phyloP scores from a whole-genome alignment of 2,329 filamentous ascomycete species.

The Aspergillus floridensis region DNA sequence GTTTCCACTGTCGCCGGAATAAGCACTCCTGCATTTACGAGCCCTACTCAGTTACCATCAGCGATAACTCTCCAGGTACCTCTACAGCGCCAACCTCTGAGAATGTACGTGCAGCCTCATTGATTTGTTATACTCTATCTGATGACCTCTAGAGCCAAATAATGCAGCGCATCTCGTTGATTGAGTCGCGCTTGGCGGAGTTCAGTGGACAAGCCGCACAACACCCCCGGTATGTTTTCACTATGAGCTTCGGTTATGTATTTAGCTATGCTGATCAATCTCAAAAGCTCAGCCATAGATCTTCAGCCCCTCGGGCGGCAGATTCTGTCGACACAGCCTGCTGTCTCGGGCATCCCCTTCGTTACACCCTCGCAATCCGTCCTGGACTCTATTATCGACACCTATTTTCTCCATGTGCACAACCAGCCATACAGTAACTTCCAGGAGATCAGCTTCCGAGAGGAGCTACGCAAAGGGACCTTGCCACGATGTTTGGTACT shows the following conservation, averaged over 20 bases:
- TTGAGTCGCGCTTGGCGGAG: conserved; percentile 25
- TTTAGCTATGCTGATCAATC: no score
- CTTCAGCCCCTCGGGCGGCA: no score
- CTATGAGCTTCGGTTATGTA: no score
- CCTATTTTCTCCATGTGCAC: conserved; percentile 36
- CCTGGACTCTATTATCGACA: conserved; percentile 21
- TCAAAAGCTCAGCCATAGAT: no score
- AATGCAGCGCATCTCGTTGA: conserved; percentile 20
- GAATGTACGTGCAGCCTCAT: no score
- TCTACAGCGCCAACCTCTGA: no score
- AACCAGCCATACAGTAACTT: conserved; percentile 42
- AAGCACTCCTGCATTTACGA: conserved; percentile 26
- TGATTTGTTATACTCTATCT: no score
- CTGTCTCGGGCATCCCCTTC: neutral
- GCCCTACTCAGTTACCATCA: conserved; percentile 19
- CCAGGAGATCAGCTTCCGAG: conserved; percentile 35
- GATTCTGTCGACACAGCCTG: no score
- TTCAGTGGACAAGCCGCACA: conserved; percentile 14
- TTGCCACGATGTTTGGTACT: conserved; percentile 32
- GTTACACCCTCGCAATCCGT: conserved; percentile 13
- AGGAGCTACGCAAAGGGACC: conserved; percentile 20
- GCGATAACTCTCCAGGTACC: no score
- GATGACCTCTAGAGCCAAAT: conserved; percentile 11
- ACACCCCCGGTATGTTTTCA: neutral
- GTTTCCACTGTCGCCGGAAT: conserved; percentile 27